Conservation (phyloP, 176 grass and related monocot genomes). For the Ensete ventricosum region DNA sequence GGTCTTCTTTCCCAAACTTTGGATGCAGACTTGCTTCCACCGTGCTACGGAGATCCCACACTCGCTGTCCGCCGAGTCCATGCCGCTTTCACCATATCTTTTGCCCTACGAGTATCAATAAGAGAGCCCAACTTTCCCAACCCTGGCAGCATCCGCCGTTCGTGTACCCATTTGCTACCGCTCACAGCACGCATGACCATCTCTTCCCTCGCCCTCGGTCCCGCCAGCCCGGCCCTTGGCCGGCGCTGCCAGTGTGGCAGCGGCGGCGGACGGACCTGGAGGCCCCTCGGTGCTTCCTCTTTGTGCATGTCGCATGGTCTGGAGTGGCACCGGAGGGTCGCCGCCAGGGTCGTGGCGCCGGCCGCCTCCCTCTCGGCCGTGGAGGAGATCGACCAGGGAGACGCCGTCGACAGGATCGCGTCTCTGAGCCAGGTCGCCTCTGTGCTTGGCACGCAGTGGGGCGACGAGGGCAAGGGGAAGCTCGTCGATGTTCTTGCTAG, state of each 20-base stretch:
- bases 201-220: background rate
- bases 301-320: background rate
- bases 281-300: constrained; percentile 5
- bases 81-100: background rate
- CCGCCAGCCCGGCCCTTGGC: background rate
- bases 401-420: constrained; percentile 37
- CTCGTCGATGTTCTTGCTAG: constrained; percentile 73
- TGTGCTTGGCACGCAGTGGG: constrained; percentile 89
- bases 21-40: no score
- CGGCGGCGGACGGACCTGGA: background rate
- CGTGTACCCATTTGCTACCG: background rate
- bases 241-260: background rate
- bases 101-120: background rate
- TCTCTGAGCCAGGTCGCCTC: constrained; percentile 86
- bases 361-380: constrained; percentile 35
- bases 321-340: background rate
- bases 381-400: constrained; percentile 14
- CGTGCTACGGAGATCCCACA: no score
- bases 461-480: constrained; percentile 90
- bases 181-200: background rate
- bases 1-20: no score
- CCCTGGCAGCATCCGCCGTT: background rate
- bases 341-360: background rate
- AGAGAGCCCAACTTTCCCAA: background rate
- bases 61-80: no score